Base-by-base conservation (phyloP, 2,329 filamentous ascomycete genomes). In the Lasiodiplodia citricola region DNA sequence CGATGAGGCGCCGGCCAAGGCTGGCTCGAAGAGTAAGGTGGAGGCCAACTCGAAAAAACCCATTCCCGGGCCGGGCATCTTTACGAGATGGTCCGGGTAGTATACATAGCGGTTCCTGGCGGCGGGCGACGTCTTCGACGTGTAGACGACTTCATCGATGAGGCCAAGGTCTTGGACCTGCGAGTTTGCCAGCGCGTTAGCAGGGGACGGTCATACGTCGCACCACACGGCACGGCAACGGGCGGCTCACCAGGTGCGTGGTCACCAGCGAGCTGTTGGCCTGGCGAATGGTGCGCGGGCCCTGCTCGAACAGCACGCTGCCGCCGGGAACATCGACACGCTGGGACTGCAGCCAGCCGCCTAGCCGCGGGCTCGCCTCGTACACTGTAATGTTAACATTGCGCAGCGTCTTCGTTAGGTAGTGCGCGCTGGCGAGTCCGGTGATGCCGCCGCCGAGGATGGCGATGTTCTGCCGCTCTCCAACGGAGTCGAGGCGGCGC, bases 331-430 rank as follows among this genome's bases (percentile, higher is more conserved):
- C 87, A 1, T 87, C 79, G 14, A 92, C 84, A 63, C 81, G 82
- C 72, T 90, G 86, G 1, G 91, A 93, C 71, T 89, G 83, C 51
- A 98, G 84, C 94, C 94, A 98, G 56, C 96, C 96, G 54, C 96
- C 96, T 0, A 95, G 78, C 23, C 88, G 85, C 25, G 87, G 77
- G 35, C 84, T 86, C 23, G 87, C 86, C 78, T 99, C 96, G 79
- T 93, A 97, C 11, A 99, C 77, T 0, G 92, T 96, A 74, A 99
- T 89, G 64, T 89, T 88, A 41, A 88, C 85, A 68, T 86, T 84
- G 4, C 90, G 88, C n/a, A 92, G 86, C 74, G 90, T 84, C 72
- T 88, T 87, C 14, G 89, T 85, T 55, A 97, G 84, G 78, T 92
- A 94, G 82, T 92, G 93, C 11, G 86, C 85, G 54, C 84, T 82